Base-by-base conservation (phyloP, 192 early-diverging fungal species). In the Backusella westeae region DNA sequence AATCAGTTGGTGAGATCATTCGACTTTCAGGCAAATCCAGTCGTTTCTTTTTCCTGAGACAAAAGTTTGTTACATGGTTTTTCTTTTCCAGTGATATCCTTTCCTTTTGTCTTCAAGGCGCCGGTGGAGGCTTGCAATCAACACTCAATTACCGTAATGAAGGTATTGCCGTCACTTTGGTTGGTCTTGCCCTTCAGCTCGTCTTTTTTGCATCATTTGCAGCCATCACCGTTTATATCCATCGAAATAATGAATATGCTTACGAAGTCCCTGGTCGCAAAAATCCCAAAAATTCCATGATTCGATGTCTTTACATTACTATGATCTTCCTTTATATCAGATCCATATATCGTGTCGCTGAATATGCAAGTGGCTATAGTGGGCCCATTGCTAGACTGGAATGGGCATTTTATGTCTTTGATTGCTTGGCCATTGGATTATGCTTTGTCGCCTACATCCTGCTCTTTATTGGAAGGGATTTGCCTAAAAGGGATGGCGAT, bases 61-160 rank as follows among this genome's bases (percentile, higher is more conserved):
- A 82, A 6, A 63, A 69, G 5, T 87, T 87, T 41, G 77, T 87
- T 19, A 83, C 77, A 0, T 85, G 84, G 84, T 83, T 87, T 10
- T 85, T 87, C 35, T 87, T 87, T 69, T 34, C 73, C 19, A 85
- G 84, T 78, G 85, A 87, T 69, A 78, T 87, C 7, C 76, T 85
- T 29, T 79, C 85, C 1, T 83, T 87, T 35, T 35, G 83, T n/a
- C 52, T 87, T 53, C 85, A 85, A 49, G 77, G 68, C 0, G 68
- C 68, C 0, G 68, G 68, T 17, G 68, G 68, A 21, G 68, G 68
- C 9, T 6, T 69, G 3, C 68, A 69, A 69, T 41, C 35, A 0
- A 41, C 68, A 41, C 19, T 41, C 1, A 39, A n/a, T 7, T 39
- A 39, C 14, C 34, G 38, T 23, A 23, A 38, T 69, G 36, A 39